Evolutionary conservation across 176 grass and related monocot species (phyloP), one percentile per base, ranked within the genome.

Genomic region (Ananas comosus): DNA sequence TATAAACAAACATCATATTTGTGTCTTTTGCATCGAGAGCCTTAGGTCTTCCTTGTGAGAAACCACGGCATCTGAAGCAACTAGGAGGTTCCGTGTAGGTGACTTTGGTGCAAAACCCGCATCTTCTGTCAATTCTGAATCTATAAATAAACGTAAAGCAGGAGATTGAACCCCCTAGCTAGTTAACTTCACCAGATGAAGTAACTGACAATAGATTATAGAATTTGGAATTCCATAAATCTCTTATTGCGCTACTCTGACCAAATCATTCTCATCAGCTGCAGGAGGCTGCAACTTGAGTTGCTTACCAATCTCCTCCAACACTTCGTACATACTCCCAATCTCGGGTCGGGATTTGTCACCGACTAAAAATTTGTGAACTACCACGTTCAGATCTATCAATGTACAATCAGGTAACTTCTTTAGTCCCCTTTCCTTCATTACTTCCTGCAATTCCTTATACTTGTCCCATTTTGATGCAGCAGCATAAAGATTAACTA

Each of bases 381-480:
- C 28, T 10, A 64, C 52, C 12, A 65, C 63, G 63, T 80, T 80
- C 14, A 80, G 63, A 58, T 80, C 78, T 24, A 73, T 80, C 70
- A 80, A 73, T 50, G 22, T 74, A 68, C 58, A 84, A 58, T 79
- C 71, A 18, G 76, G 70, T 29, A 84, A 64, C 61, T 79, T 77
- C 52, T 75, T 75, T 23, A 79, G 13, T 51, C 75, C 52, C 63
- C 76, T 84, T 66, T 68, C 42, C 69, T 80, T 82, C 77, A 85
- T 80, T 51, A 58, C 25, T 29, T 70, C 78, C 50, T 71, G 51
- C 58, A 85, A 48, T 51, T 72, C 76, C 33, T 63, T 70, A 70
- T 84, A 84, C 56, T 75, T 84, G 51, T 84, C 81, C 81, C 76
- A 79, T 79, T 65, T 79, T 13, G 74, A 74, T 49, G 81, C 68